These are phyloP conservation scores for Haematococcus sp. DNA, from an alignment of 139 green algal species.

Conservation along the genomic window DNA sequence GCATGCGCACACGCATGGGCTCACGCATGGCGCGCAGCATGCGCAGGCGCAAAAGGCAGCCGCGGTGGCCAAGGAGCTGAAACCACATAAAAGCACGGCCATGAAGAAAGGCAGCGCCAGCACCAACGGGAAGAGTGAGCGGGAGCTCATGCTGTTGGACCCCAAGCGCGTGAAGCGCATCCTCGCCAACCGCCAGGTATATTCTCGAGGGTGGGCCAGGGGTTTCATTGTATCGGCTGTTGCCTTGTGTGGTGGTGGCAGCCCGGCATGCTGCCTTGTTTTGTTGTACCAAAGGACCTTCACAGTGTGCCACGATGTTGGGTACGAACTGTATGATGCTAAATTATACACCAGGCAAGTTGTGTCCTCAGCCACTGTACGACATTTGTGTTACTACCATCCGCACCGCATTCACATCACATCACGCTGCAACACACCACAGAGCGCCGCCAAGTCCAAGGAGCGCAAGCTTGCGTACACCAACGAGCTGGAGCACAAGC, in stretches of 20 bases:
- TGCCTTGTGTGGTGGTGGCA: not conserved
- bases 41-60: too few species aligned
- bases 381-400: not conserved
- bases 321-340: too few species aligned
- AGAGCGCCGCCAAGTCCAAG: slow-evolving; percentile 47
- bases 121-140: slow-evolving; percentile 22
- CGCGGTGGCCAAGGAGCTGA: too few species aligned
- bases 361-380: too few species aligned
- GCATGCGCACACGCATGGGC: too few species aligned
- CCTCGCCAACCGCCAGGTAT: slow-evolving; percentile 44
- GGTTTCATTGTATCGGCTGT: not conserved
- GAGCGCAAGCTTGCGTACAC: slow-evolving; percentile 57
- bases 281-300: too few species aligned
- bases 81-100: not conserved
- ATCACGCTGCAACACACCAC: not conserved
- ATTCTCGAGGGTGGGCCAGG: too few species aligned
- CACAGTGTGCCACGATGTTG: too few species aligned
- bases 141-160: slow-evolving; percentile 48
- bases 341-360: too few species aligned
- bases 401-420: too few species aligned
- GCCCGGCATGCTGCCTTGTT: too few species aligned
- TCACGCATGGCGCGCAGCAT: too few species aligned
- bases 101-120: slow-evolving; percentile 11
- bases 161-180: slow-evolving; percentile 50
- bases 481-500: slow-evolving; percentile 40